Evolutionary conservation across 2,329 filamentous ascomycete species (phyloP).

Genomic region (Graphiopsis chlorocephala): DNA sequence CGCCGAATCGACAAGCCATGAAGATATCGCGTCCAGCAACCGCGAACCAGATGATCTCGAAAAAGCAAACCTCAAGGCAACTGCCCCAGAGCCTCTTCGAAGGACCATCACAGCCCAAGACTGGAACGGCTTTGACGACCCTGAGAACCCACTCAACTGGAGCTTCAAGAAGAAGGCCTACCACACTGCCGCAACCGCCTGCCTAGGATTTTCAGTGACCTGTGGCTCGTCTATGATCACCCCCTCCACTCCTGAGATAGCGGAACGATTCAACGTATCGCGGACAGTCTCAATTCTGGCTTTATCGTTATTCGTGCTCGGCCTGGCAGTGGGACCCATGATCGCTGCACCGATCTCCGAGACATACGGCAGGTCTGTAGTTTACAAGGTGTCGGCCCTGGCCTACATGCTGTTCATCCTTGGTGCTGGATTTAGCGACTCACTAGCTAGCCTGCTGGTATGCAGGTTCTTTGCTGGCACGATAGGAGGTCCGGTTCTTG

Average conservation of each 20-base stretch:
- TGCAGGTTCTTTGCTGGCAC: constrained; percentile 54
- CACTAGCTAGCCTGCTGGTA: constrained; percentile 67
- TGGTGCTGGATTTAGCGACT: constrained; percentile 51
- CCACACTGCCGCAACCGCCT: constrained; percentile 34
- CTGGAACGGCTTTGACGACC: constrained; percentile 23
- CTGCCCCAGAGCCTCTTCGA: neutral
- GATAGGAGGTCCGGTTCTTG: constrained; percentile 36
- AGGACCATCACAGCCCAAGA: constrained; percentile 11
- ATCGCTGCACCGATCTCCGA: constrained; percentile 74
- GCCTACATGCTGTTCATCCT: constrained; percentile 56
- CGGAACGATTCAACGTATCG: constrained; percentile 51
- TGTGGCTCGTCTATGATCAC: constrained; percentile 26
- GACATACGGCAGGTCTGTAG: constrained; percentile 64
- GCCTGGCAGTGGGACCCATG: constrained; percentile 67
- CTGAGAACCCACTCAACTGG: constrained; percentile 31
- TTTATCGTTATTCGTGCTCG: constrained; percentile 58
- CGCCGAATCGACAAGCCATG: neutral
- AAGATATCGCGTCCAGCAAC: neutral
- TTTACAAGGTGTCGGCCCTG: constrained; percentile 66
- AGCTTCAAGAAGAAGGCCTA: constrained; percentile 24
- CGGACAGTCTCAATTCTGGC: constrained; percentile 58
- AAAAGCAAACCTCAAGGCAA: neutral
- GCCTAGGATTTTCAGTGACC: constrained; percentile 39
- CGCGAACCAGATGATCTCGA: constrained; percentile 4
- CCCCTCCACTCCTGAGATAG: constrained; percentile 23